Evolutionary conservation across 108 stramenopile species (phyloP).

Genomic region (Cyclotella baltica): DNA sequence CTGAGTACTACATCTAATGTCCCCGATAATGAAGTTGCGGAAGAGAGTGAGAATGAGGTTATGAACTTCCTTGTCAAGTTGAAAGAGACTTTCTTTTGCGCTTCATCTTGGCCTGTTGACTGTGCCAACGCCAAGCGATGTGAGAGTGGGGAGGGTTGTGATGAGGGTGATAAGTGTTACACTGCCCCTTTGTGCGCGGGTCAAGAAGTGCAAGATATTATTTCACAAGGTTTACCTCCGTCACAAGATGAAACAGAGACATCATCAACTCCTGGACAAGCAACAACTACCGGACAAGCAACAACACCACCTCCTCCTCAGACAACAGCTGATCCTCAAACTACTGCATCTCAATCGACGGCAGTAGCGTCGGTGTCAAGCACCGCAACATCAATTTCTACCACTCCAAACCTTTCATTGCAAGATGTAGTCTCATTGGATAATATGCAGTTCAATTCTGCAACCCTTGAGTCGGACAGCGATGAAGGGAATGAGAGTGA

Average conservation of each 20-base stretch:
- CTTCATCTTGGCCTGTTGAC: slow-evolving; percentile 15
- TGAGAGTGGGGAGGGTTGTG: slow-evolving; percentile 11
- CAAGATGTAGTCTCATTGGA: slow-evolving; percentile 1
- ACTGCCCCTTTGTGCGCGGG: slow-evolving; percentile 17
- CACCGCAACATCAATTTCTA: not conserved
- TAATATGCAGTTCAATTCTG: slow-evolving; percentile 10
- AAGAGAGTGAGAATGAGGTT: not conserved
- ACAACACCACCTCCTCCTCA: not conserved
- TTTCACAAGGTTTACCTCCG: not conserved
- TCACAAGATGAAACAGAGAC: too few relatives aligned
- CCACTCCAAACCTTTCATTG: not conserved
- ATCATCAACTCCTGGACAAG: not conserved
- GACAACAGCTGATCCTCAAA: not conserved
- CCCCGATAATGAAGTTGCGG: not conserved
- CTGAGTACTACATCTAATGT: slow-evolving; percentile 14
- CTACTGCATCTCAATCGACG: not conserved
- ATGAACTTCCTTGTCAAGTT: slow-evolving; percentile 3
- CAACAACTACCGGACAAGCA: not conserved
- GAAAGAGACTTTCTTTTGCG: slow-evolving; percentile 15
- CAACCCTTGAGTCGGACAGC: slow-evolving; percentile 4
- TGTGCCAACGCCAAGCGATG: slow-evolving; percentile 8
- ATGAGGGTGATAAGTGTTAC: slow-evolving; percentile 12
- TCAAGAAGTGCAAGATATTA: not conserved
- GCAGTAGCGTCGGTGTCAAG: not conserved
- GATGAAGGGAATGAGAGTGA: not conserved